Percentiles rank a stretch among this genome's conserved stretches.
phyloP scores from a whole-genome alignment of 2,329 filamentous ascomycete genomes.

The Penicillium nordicum region DNA sequence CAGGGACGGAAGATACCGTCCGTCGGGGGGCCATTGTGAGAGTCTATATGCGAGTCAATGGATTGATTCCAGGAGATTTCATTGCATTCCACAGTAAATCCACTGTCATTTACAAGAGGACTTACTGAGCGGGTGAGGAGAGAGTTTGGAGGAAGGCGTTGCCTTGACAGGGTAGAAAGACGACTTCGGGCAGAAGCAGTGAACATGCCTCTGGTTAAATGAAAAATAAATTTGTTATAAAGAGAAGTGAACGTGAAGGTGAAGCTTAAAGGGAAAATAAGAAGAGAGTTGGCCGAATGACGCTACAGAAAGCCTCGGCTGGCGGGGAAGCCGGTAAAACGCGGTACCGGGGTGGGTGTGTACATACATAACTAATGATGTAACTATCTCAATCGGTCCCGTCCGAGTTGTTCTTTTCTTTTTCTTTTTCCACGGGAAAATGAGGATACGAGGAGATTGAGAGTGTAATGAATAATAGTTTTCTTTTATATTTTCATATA shows the following conservation, averaged over 20 bases:
- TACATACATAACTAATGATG: no score
- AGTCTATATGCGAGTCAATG: constrained; percentile 26
- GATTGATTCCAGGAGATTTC: neutral
- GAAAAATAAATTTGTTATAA: constrained; percentile 7
- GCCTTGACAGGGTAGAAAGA: constrained; percentile 41
- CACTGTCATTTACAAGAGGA: constrained; percentile 1
- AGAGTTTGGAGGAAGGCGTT: constrained; percentile 35
- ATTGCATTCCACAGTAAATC: neutral
- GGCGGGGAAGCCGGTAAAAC: constrained; percentile 14
- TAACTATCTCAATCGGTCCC: constrained; percentile 5
- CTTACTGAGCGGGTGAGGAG: constrained; percentile 37
- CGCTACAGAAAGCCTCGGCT: constrained; percentile 21
- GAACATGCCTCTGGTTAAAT: constrained; percentile 39
- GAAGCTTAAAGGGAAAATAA: constrained; percentile 14
- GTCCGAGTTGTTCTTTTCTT: neutral
- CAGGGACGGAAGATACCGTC: constrained; percentile 45
- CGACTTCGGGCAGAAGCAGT: constrained; percentile 43
- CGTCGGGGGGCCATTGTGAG: constrained; percentile 41
- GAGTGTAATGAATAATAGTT: neutral
- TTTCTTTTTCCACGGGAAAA: constrained; percentile 7
- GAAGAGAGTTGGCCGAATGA: neutral
- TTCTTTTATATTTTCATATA: neutral
- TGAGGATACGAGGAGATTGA: neutral
- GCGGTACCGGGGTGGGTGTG: constrained; percentile 1
- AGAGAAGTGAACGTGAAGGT: constrained; percentile 13